Evolutionary conservation across 116 monocot species (phyloP).

Genomic region (Posidonia oceanica): DNA sequence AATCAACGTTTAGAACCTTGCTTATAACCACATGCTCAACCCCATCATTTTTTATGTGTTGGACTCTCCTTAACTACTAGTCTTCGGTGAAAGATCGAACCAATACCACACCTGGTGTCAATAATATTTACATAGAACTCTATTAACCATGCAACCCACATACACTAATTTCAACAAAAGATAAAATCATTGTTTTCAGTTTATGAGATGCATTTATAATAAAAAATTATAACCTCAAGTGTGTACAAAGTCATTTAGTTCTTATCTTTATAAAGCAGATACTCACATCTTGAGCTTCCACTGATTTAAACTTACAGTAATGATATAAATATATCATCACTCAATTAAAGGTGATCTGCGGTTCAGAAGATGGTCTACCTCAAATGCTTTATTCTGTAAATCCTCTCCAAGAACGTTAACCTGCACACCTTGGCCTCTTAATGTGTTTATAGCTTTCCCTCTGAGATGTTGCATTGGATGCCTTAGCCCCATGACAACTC

Average conservation of each 20-base stretch:
- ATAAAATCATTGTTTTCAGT: too few relatives aligned
- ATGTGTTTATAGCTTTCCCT: conserved; percentile 61
- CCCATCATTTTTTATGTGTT: too few relatives aligned
- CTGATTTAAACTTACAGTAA: neutral
- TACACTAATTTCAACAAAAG: too few relatives aligned
- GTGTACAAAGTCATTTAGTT: neutral
- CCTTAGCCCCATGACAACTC: conserved; percentile 84
- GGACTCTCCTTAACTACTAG: too few relatives aligned
- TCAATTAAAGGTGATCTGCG: neutral
- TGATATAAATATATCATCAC: neutral
- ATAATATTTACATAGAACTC: too few relatives aligned
- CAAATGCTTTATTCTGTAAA: conserved; percentile 48
- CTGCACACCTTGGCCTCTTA: conserved; percentile 61
- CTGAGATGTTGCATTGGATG: conserved; percentile 80
- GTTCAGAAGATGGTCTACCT: conserved; percentile 31
- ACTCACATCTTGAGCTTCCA: too few relatives aligned
- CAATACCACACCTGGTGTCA: too few relatives aligned
- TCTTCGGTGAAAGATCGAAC: too few relatives aligned
- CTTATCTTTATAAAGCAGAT: neutral
- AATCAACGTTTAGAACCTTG: too few relatives aligned
- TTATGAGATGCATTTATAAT: neutral
- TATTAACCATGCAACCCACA: too few relatives aligned
- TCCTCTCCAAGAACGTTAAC: conserved; percentile 91
- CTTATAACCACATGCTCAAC: too few relatives aligned
- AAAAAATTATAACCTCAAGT: neutral